Percentiles rank a stretch among this genome's conserved stretches.
Conservation (phyloP, 2,329 filamentous ascomycete species). For the Talaromyces sp. region DNA sequence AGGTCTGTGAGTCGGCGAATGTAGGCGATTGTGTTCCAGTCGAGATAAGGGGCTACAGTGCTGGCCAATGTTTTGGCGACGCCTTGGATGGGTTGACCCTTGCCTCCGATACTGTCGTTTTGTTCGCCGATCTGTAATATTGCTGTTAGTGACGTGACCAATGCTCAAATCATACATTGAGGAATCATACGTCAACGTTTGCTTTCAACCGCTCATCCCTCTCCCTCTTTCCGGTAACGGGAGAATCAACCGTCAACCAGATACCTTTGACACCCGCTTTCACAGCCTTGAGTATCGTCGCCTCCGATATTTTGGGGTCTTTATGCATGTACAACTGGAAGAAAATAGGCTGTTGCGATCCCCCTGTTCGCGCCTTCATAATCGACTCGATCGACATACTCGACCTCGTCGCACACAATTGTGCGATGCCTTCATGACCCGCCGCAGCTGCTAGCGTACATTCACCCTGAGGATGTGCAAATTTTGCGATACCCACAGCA, state of each 20-base stretch:
- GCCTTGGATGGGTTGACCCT: constrained; percentile 22
- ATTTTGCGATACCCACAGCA: constrained; percentile 41
- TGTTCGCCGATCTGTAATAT: constrained; percentile 17
- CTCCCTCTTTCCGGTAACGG: constrained; percentile 33
- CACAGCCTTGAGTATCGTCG: constrained; percentile 26
- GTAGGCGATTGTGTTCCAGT: constrained; percentile 36
- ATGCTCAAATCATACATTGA: background rate
- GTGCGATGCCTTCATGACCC: constrained; percentile 34
- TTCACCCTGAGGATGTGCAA: constrained; percentile 45
- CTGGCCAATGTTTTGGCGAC: constrained; percentile 30
- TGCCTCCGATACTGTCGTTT: constrained; percentile 14
- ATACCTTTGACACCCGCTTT: constrained; percentile 29
- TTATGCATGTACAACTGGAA: constrained; percentile 41
- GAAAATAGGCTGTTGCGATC: constrained; percentile 27
- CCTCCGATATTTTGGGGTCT: constrained; percentile 27
- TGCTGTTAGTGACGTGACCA: background rate
- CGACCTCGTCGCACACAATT: constrained; percentile 38
- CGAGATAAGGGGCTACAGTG: constrained; percentile 29
- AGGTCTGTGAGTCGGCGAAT: constrained; percentile 38
- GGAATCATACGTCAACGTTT: constrained; percentile 22
- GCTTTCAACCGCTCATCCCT: constrained; percentile 32
- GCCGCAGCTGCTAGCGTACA: constrained; percentile 41
- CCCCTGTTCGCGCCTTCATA: constrained; percentile 24
- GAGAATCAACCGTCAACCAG: constrained; percentile 36
- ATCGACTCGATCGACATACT: constrained; percentile 43